These are phyloP conservation scores for Hyphodiscus sp. DNA, from an alignment of 2,329 filamentous ascomycete species.

Conservation along the genomic window DNA sequence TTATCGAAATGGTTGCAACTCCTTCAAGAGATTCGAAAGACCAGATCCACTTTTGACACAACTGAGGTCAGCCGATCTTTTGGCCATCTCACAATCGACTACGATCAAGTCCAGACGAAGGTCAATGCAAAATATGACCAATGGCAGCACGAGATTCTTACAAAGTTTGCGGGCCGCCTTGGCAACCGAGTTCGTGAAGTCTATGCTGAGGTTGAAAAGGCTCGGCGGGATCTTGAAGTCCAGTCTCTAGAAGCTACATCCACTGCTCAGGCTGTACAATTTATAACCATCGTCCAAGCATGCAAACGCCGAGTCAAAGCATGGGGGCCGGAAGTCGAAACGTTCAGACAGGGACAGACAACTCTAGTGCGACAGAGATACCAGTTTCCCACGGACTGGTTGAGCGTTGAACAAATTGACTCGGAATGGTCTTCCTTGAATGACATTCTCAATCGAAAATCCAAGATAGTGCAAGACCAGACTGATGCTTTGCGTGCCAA, in stretches of 20 bases:
- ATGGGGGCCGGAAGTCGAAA: conserved; percentile 94
- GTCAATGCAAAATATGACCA: conserved; percentile 99
- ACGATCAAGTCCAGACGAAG: conserved; percentile 97
- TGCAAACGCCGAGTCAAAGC: conserved; percentile 89
- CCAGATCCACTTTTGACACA: conserved; percentile 92
- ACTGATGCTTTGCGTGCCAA: conserved; percentile 92
- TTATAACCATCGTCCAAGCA: conserved; percentile 96
- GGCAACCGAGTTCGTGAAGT: conserved; percentile 88
- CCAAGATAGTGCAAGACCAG: conserved; percentile 93
- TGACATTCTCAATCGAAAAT: conserved; percentile 85
- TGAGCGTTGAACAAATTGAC: conserved; percentile 92
- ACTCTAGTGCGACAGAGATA: conserved; percentile 88
- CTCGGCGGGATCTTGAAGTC: conserved; percentile 80
- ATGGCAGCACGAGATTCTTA: conserved; percentile 96
- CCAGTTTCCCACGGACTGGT: conserved; percentile 89
- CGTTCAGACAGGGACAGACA: conserved; percentile 92
- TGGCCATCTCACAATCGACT: conserved; percentile 91
- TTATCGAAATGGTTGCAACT: conserved; percentile 89
- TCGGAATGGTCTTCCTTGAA: conserved; percentile 92
- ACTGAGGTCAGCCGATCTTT: conserved; percentile 90
- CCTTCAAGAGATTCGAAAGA: conserved; percentile 95
- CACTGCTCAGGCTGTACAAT: conserved; percentile 93
- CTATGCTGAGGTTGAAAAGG: conserved; percentile 84
- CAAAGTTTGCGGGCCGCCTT: conserved; percentile 86
- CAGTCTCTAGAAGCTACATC: conserved; percentile 91